Evolutionary conservation across 139 green algal genomes (phyloP).

Genomic region (Yamagishiella unicocca): DNA sequence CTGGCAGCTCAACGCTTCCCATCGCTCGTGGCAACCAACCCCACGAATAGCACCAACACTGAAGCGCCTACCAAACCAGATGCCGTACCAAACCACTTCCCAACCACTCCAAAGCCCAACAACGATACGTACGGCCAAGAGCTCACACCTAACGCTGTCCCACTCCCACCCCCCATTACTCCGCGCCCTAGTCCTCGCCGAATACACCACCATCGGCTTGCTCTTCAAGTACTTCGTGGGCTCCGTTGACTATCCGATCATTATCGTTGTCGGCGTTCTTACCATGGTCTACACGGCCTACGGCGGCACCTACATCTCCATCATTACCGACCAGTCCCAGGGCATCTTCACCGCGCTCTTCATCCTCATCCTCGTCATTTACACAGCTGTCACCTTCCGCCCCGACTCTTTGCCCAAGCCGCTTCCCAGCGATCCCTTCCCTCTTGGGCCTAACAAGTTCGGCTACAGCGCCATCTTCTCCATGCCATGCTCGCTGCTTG

Average conservation of each 20-base stretch:
- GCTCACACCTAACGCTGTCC: too few species aligned
- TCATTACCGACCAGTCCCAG: constrained; percentile 85
- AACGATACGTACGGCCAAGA: too few species aligned
- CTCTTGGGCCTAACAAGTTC: constrained; percentile 35
- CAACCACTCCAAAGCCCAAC: too few species aligned
- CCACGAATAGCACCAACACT: too few species aligned
- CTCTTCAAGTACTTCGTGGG: constrained; percentile 43
- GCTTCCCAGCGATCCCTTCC: constrained; percentile 57
- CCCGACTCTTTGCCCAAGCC: constrained; percentile 61
- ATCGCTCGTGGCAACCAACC: too few species aligned
- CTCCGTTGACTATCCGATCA: constrained; percentile 71
- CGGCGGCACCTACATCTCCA: constrained; percentile 76
- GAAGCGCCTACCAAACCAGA: too few species aligned
- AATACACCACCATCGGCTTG: constrained; percentile 37
- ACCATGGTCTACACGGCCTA: constrained; percentile 54
- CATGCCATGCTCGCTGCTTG: constrained; percentile 72
- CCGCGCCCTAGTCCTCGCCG: constrained; percentile 44
- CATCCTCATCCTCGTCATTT: constrained; percentile 74
- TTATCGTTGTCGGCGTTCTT: constrained; percentile 77
- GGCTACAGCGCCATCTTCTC: constrained; percentile 34
- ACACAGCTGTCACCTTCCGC: constrained; percentile 75
- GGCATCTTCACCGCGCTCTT: constrained; percentile 67
- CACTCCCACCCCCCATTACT: neutral
- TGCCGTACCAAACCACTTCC: too few species aligned
- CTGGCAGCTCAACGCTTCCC: too few species aligned